A percentile compares a stretch with the other conserved stretches of the same genome.
phyloP scores from a whole-genome alignment of 2,329 filamentous ascomycete genomes.

The Aureobasidium zeae region DNA sequence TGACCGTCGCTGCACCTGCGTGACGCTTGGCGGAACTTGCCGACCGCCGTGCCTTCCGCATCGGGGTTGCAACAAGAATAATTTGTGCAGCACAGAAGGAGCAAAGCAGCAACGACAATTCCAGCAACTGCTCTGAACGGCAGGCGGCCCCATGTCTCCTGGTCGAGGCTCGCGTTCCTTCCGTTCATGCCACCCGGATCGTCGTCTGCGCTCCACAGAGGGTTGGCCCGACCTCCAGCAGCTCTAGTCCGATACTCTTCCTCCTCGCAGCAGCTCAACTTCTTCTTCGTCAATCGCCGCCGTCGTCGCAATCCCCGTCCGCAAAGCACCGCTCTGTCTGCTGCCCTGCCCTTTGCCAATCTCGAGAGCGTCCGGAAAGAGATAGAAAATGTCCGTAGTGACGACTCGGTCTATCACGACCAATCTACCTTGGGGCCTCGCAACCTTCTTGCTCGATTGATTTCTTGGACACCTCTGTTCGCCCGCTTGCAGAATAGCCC shows the following conservation, averaged over 20 bases:
- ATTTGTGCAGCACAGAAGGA: neutral
- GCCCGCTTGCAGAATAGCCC: neutral
- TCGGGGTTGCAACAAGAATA: neutral
- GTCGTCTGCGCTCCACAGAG: slow-evolving; percentile 33
- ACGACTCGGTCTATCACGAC: too few relatives aligned
- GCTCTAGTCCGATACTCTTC: slow-evolving; percentile 22
- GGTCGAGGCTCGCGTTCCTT: slow-evolving; percentile 22
- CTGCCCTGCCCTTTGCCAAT: neutral
- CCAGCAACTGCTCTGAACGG: slow-evolving; percentile 9
- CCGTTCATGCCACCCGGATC: slow-evolving; percentile 33
- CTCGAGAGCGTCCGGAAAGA: slow-evolving; percentile 8
- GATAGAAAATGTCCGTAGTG: slow-evolving; percentile 1
- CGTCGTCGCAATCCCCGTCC: neutral
- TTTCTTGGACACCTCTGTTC: slow-evolving; percentile 6
- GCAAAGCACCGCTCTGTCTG: neutral
- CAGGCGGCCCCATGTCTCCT: slow-evolving; percentile 26
- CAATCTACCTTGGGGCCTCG: neutral
- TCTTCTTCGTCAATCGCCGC: neutral
- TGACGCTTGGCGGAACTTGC: slow-evolving; percentile 1
- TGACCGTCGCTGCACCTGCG: neutral
- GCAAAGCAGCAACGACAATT: slow-evolving; percentile 5
- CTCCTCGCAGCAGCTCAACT: neutral
- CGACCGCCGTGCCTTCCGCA: neutral
- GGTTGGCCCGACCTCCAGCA: slow-evolving; percentile 38
- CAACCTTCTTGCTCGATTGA: slow-evolving; percentile 9